Percentiles rank a stretch among this genome's conserved stretches.
Evolutionary conservation across 176 grass and related monocot species (phyloP).

Genomic region (Hordeum marinum): DNA sequence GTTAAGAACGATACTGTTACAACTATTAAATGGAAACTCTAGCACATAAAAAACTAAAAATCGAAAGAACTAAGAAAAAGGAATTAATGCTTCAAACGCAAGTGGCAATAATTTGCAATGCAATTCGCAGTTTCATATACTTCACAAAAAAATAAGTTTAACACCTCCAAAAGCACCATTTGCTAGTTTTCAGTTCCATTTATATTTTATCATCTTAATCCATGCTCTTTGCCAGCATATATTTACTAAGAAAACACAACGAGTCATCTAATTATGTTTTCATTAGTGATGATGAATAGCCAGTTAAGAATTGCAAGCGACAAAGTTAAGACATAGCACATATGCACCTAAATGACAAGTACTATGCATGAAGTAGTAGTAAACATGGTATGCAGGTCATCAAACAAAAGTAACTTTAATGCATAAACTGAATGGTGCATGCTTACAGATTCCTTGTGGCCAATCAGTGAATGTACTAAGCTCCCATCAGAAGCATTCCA

Average conservation of each 20-base stretch:
- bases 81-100: not conserved
- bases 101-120: not conserved
- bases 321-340: not conserved
- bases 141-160: not conserved
- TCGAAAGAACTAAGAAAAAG: not conserved
- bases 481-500: conserved; percentile 99
- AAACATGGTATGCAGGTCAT: conserved; percentile 2
- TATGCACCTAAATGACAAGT: not conserved
- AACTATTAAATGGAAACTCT: not conserved
- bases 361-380: not conserved
- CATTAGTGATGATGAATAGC: conserved; percentile 1
- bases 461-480: conserved; percentile 96
- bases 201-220: not conserved
- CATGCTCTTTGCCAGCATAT: conserved; percentile 1
- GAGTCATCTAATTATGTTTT: not conserved
- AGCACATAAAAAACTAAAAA: not conserved
- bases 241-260: not conserved
- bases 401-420: not conserved
- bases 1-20: not conserved
- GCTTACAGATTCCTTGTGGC: conserved; percentile 91
- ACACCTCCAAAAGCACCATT: not conserved
- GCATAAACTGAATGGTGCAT: conserved; percentile 1
- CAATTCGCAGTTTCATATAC: not conserved
- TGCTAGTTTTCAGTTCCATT: not conserved
- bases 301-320: not conserved